Evolutionary conservation across 108 stramenopile species (phyloP).

Genomic region (Epithemia pelagica): DNA sequence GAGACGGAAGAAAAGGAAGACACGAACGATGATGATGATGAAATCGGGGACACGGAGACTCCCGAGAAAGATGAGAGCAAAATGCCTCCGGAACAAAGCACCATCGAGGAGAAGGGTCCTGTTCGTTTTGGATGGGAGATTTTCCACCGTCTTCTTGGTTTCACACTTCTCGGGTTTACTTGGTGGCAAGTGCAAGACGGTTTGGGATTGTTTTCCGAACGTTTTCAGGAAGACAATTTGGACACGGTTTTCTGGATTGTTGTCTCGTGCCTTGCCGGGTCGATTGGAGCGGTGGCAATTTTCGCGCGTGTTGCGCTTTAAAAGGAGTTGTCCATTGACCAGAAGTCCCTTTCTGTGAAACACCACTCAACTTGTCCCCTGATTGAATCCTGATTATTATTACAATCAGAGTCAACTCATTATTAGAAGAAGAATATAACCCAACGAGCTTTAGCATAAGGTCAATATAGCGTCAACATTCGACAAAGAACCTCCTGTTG

Average conservation of each 20-base stretch:
- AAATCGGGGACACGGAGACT: neutral
- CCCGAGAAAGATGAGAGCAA: neutral
- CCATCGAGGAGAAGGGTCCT: slow-evolving; percentile 14
- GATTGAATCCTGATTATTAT: no score
- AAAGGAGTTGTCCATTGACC: no score
- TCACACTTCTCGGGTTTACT: slow-evolving; percentile 17
- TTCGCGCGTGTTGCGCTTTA: neutral
- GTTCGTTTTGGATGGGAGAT: slow-evolving; percentile 24
- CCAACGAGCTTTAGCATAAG: no score
- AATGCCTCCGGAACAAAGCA: neutral
- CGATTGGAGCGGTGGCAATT: slow-evolving; percentile 7
- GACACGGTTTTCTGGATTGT: slow-evolving; percentile 12
- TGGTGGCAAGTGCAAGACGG: slow-evolving; percentile 34
- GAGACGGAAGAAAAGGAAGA: slow-evolving; percentile 1
- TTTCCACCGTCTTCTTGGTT: slow-evolving; percentile 21
- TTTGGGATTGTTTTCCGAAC: slow-evolving; percentile 15
- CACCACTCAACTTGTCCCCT: no score
- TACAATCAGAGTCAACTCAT: no score
- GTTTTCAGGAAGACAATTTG: slow-evolving; percentile 20
- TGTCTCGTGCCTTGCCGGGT: slow-evolving; percentile 5
- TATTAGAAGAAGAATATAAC: no score
- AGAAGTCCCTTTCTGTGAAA: no score
- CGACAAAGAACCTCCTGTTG: no score
- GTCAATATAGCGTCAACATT: no score
- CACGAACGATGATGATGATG: slow-evolving; percentile 3